Percentiles rank a stretch among this genome's conserved stretches.
These are phyloP conservation scores for Sisymbrium altissimum DNA, from an alignment of 345 rosid species.

Conservation along the genomic window DNA sequence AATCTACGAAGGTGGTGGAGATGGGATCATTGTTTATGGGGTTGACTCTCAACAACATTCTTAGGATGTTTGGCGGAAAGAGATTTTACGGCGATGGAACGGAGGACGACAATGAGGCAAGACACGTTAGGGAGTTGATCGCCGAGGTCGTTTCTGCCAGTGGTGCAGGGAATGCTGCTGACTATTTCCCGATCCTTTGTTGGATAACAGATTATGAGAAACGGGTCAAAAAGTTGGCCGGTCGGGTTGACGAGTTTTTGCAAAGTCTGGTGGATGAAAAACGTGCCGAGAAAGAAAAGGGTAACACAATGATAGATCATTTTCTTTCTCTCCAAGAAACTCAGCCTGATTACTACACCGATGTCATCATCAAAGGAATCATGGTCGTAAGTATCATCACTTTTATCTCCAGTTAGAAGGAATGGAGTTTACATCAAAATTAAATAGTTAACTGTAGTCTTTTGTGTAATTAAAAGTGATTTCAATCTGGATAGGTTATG, in stretches of 20 bases:
- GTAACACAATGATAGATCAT: conserved; percentile 43
- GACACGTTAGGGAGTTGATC: conserved; percentile 36
- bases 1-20: conserved; percentile 40
- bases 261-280: conserved; percentile 46
- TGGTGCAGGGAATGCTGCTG: conserved; percentile 36
- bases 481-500: conserved; percentile 23
- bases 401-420: too few relatives aligned
- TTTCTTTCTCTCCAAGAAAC: conserved; percentile 49
- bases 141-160: conserved; percentile 15
- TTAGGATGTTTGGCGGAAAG: conserved; percentile 47
- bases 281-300: conserved; percentile 18
- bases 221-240: not conserved
- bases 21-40: conserved; percentile 29
- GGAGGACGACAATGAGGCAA: conserved; percentile 31
- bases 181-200: conserved; percentile 45
- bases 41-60: conserved; percentile 36
- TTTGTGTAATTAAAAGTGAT: too few relatives aligned
- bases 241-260: conserved; percentile 36
- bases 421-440: too few relatives aligned
- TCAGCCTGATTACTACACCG: conserved; percentile 44
- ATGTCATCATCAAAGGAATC: conserved; percentile 51
- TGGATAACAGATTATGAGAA: conserved; percentile 38
- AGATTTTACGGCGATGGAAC: conserved; percentile 46
- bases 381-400: conserved; percentile 17
- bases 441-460: too few relatives aligned